A percentile compares a stretch with the other conserved stretches of the same genome.
Evolutionary conservation across 2,329 filamentous ascomycete genomes (phyloP).

Genomic region (Trichoderma atroviride): DNA sequence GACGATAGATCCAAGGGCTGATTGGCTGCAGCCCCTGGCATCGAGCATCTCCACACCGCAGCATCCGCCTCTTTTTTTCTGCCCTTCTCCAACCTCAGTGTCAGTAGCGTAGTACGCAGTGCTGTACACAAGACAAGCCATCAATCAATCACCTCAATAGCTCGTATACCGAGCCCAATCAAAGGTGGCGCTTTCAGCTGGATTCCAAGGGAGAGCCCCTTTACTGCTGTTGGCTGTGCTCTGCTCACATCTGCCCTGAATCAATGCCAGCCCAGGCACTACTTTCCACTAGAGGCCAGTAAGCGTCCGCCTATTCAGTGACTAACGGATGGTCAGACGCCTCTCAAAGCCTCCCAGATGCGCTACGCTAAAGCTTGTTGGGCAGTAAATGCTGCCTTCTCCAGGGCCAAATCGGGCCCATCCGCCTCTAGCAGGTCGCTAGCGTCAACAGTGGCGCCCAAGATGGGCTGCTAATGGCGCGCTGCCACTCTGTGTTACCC

Average conservation of each 20-base stretch:
- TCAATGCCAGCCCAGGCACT: background rate
- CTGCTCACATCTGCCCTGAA: background rate
- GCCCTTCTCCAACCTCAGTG: background rate
- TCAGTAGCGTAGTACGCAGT: background rate
- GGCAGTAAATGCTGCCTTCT: slow-evolving; percentile 1
- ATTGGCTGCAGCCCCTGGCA: slow-evolving; percentile 20
- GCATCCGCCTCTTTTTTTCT: background rate
- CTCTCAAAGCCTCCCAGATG: background rate
- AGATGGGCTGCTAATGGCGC: slow-evolving; percentile 8
- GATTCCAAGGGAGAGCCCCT: background rate
- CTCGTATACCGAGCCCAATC: background rate
- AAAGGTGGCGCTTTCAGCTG: background rate
- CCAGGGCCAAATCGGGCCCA: background rate
- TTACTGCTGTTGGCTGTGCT: background rate
- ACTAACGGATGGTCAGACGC: background rate
- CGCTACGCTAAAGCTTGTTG: slow-evolving; percentile 2
- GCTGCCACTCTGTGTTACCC: background rate
- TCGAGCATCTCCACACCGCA: background rate
- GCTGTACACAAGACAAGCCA: background rate
- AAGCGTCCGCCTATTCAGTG: background rate
- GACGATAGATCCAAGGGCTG: background rate
- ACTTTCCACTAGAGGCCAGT: background rate
- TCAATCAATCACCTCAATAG: background rate
- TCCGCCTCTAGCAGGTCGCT: background rate
- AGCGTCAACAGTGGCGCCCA: background rate